These are phyloP conservation scores for Fusarium concolor DNA, from an alignment of 2,329 filamentous ascomycete genomes.

Conservation along the genomic window DNA sequence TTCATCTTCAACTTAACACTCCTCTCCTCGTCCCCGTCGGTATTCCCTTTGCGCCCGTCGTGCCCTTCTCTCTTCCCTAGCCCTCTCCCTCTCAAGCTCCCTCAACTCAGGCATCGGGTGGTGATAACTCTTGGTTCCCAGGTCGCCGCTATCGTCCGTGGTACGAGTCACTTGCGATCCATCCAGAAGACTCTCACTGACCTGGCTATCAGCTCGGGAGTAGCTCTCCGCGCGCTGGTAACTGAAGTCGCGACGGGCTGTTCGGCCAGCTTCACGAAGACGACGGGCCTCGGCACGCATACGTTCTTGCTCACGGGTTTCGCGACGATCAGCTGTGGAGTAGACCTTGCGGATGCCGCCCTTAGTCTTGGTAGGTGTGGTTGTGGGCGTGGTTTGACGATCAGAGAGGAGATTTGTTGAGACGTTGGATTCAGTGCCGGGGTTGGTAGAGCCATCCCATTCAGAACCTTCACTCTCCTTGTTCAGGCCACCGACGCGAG, in stretches of 20 bases:
- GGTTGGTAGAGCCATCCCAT: conserved; percentile 80
- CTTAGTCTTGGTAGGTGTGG: conserved; percentile 56
- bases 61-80: conserved; percentile 53
- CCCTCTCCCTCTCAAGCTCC: conserved; percentile 50
- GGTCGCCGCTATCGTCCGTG: conserved; percentile 58
- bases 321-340: conserved; percentile 67
- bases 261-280: conserved; percentile 65
- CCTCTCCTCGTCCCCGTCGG: conserved; percentile 50
- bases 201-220: conserved; percentile 39
- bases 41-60: conserved; percentile 49
- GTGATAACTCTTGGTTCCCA: conserved; percentile 69
- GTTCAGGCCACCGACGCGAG: conserved; percentile 90
- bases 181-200: conserved; percentile 50
- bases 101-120: conserved; percentile 66
- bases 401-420: conserved; percentile 71
- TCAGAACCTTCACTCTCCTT: conserved; percentile 80
- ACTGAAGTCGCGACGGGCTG: conserved; percentile 63
- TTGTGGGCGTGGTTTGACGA: conserved; percentile 67
- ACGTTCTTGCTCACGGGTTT: conserved; percentile 63
- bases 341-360: conserved; percentile 71
- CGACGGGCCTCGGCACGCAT: conserved; percentile 67
- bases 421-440: conserved; percentile 71
- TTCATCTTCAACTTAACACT: conserved; percentile 31
- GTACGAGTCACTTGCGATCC: conserved; percentile 51
- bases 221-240: conserved; percentile 57